Base-by-base conservation (phyloP, 2,329 filamentous ascomycete genomes). In the Aureobasidium namibiae region DNA sequence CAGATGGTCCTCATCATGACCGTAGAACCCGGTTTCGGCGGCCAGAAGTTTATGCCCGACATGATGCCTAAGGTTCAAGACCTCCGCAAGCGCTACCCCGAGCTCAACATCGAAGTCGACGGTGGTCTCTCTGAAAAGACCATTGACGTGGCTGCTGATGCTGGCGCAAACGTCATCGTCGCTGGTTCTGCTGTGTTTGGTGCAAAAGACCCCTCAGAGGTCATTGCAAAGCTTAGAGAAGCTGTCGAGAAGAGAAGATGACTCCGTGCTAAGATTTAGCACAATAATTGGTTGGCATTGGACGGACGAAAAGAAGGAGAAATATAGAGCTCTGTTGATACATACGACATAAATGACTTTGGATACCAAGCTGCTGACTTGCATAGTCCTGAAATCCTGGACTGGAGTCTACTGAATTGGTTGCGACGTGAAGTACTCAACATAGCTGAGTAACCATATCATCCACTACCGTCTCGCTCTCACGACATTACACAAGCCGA, bases 1-100 rank as follows among this genome's bases (percentile, higher is more conserved):
- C 63, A 96, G 92, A 99, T 99, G 94, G 91, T 96, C 38, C 85
- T 99, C 18, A 83, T 99, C 62, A 99, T 99, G 94, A 99, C 94
- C 1, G 94, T 99, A 44, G 84, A 99, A 75, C 94, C 94, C 45
- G 94, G 94, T 46, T 99, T 99, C 70, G 94, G 94, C 63, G 94
- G 94, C 7, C 94, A 99, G 72, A 96, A 96, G 71, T 99, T 99
- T 80, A 97, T 97, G 91, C 86, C 90, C 13, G 90, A 89, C 7
- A 90, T 96, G 77, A 83, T 99, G 65, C 91, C 92, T 70, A 99
- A 99, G 78, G 94, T 99, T 24, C 76, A 87, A 65, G 90, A 87
- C 39, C 80, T 99, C 66, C 85, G 94, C 61, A 78, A 86, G 70
- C 85, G 83, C 68, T 99, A 97, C 72, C 92, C 94, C 2, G 82